Base-by-base conservation (phyloP, 1,139 yeast genomes). In the Petasospora fabianii region DNA sequence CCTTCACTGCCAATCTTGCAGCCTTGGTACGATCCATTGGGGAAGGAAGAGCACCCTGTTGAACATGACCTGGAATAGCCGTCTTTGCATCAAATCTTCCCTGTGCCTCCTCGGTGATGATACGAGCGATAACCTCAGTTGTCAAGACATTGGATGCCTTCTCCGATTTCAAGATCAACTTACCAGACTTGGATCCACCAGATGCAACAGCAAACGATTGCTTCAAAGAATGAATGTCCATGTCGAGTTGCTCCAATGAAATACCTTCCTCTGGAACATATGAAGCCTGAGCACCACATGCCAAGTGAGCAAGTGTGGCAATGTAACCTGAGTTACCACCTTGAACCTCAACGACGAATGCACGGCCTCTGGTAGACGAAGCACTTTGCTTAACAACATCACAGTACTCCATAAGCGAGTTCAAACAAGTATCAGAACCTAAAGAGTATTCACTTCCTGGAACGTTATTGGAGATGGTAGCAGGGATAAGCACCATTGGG, bases 361-460 rank as follows among this genome's bases (percentile, higher is more conserved):
- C 95, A 58, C 98, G 77, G 54, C 94, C 85, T 68, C 98, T 80
- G 4, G 96, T 83, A 17, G 97, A 87, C 16, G 96, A 80, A 3
- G 98, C 97, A 34, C 92, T 80, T 67, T 88, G 97, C 65, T 90
- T 88, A 50, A 92, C 85, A 21, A 87, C 88, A 62, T 92, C 98
- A 71, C 97, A 90, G 68, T 92, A 92, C 43, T 81, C 75, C 58
- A 88, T 88, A 61, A 92, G 74, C 26, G 94, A 77, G 63, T 92
- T 92, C 66, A 92, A 70, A 68, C 97, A 90, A 8, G 98, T 92
- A 58, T 92, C 97, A 24, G 92, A 70, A 44, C 98, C 98, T 40
- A 92, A 68, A 1, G 96, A 87, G 64, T 87, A 88, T 64, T 92
- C 97, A 3, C 97, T 82, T 44, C 97, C 98, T 12, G 98, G 98